A percentile compares a stretch with the other conserved stretches of the same genome.
phyloP scores from a whole-genome alignment of 1,139 yeast genomes.

The Geotrichum carabidarum region DNA sequence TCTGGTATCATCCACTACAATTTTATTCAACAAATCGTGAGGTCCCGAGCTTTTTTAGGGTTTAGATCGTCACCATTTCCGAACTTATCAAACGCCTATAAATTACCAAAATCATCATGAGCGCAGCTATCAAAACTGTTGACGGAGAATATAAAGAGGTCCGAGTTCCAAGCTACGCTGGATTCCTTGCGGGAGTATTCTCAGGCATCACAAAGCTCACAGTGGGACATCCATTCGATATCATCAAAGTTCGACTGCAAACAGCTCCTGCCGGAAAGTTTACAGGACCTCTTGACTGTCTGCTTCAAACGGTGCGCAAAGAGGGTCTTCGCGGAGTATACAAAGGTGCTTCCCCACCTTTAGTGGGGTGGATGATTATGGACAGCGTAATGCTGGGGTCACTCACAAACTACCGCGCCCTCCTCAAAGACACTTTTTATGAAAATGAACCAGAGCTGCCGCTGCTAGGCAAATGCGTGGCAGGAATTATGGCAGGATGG shows the following conservation, averaged over 20 bases:
- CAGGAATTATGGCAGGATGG: conserved; percentile 77
- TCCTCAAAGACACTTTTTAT: conserved; percentile 60
- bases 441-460: conserved; percentile 58
- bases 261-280: conserved; percentile 69
- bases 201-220: conserved; percentile 82
- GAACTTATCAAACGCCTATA: too few species aligned
- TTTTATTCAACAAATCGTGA: too few species aligned
- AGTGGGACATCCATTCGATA: conserved; percentile 92
- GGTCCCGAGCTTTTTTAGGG: too few species aligned
- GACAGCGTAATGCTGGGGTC: conserved; percentile 82
- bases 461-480: conserved; percentile 64
- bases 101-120: conserved; percentile 2
- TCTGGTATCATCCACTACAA: too few species aligned
- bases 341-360: conserved; percentile 87
- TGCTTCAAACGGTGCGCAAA: conserved; percentile 59
- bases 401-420: conserved; percentile 66
- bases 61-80: too few species aligned
- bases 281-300: conserved; percentile 79
- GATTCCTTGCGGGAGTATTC: conserved; percentile 83
- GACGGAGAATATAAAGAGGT: conserved; percentile 14
- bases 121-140: conserved; percentile 9
- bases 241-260: conserved; percentile 81
- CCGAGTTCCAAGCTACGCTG: conserved; percentile 33
- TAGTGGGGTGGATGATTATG: conserved; percentile 91
- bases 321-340: conserved; percentile 78